These are phyloP conservation scores for Maudiozyma saulgeensis DNA, from an alignment of 805 yeast genomes.

Conservation along the genomic window DNA sequence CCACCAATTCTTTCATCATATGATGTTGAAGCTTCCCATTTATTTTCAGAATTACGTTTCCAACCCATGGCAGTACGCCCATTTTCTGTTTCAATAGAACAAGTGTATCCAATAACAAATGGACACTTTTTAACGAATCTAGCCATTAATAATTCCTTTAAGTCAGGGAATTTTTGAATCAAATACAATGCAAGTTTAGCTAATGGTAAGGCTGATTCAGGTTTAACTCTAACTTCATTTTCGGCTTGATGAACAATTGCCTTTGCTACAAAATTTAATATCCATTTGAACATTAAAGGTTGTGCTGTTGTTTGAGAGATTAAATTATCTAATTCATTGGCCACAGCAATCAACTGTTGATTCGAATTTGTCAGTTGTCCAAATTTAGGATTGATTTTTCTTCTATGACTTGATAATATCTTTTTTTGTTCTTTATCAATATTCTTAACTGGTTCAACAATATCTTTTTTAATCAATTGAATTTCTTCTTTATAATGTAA, in stretches of 20 bases:
- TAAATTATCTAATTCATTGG: conserved; percentile 40
- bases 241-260: conserved; percentile 86
- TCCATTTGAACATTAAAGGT: conserved; percentile 57
- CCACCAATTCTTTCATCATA: conserved; percentile 87
- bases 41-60: conserved; percentile 41
- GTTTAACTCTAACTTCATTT: conserved; percentile 74
- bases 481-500: conserved; percentile 43
- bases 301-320: conserved; percentile 38
- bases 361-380: conserved; percentile 80
- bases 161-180: conserved; percentile 38
- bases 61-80: conserved; percentile 86
- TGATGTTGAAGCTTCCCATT: conserved; percentile 46
- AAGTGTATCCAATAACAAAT: conserved; percentile 69
- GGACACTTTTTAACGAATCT: conserved; percentile 91
- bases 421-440: conserved; percentile 43
- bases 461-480: conserved; percentile 45
- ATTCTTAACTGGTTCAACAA: conserved; percentile 47
- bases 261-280: conserved; percentile 74
- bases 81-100: conserved; percentile 66
- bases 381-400: conserved; percentile 78
- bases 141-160: conserved; percentile 43
- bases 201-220: conserved; percentile 70
- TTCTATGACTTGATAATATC: conserved; percentile 47
- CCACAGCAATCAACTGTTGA: conserved; percentile 46
- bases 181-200: conserved; percentile 54